Evolutionary conservation across 2,329 filamentous ascomycete species (phyloP), one percentile per base, ranked within the genome.

Genomic region (Verticillium dahliae): DNA sequence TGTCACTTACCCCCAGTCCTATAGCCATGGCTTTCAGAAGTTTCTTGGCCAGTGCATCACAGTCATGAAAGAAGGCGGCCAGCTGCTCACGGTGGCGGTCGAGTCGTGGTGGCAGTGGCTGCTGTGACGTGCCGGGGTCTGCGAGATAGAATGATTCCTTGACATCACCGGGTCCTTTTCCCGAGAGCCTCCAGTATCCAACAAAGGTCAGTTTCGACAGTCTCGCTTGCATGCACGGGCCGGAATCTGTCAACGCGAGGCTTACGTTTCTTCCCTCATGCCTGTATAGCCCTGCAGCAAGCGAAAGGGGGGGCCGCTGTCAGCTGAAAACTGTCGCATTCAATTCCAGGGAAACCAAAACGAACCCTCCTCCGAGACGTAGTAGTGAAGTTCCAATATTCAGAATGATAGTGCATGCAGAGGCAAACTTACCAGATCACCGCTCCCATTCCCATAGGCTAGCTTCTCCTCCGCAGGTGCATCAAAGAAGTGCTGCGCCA

Each of bases 1-100:
- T 50, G 22, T 15, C 22, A 68, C 73, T 62, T 75, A 90, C 87
- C 61, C 84, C 81, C 0, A 98, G 83, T 0, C 92, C 93, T 6
- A 90, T 79, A 38, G 90, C 92, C 56, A 98, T 89, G 1, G 59
- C 64, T 35, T 63, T 59, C 22, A 65, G 22, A 10, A 65, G 38
- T 1, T 45, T 64, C 45, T 61, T 62, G 5, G 62, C 61, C 13
- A 64, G 41, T 3, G 13, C 13, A 13, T 62, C 62, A 15, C 61
- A 65, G 41, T 34, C 59, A 2, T 57, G 31, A 54, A 64, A 65
- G 54, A 65, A 65, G 11, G 34, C 56, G 1, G 62, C 31, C 38
- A 65, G 33, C 9, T 18, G 37, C 9, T 56, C 35, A 6, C 64
- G 61, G 14, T 56, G 57, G 6, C 13, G 13, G 18, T 64, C 64